These are phyloP conservation scores for Xanthoconium stramineum DNA, from an alignment of 768 basidiomycete genomes.

Conservation along the genomic window DNA sequence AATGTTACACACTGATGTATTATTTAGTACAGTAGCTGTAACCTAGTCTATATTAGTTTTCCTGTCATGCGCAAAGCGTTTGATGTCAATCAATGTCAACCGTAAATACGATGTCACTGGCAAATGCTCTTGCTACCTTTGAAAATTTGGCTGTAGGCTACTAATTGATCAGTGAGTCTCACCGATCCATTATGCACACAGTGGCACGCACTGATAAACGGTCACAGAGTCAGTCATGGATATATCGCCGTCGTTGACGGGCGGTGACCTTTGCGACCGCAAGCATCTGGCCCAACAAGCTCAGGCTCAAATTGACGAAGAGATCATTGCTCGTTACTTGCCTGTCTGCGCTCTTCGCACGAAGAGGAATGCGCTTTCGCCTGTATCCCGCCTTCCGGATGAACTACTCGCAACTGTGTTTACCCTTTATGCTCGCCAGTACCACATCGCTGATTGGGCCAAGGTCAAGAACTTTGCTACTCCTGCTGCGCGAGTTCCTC, in stretches of 20 bases:
- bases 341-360: conserved; percentile 1
- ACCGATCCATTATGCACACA: background rate
- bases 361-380: background rate
- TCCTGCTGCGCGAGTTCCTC: background rate
- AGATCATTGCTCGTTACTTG: background rate
- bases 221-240: background rate
- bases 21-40: background rate
- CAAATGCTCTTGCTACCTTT: no score
- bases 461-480: background rate
- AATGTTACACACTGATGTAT: background rate
- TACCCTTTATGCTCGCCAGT: background rate
- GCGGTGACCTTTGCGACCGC: background rate
- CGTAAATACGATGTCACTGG: no score
- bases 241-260: background rate
- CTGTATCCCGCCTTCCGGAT: background rate
- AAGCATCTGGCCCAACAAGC: background rate
- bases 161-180: background rate
- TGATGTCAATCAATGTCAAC: no score
- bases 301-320: background rate
- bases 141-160: no score
- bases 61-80: background rate
- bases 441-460: background rate
- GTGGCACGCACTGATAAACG: background rate
- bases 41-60: background rate
- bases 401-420: conserved; percentile 1